A percentile compares a stretch with the other conserved stretches of the same genome.
phyloP scores from a whole-genome alignment of 495 filamentous ascomycete genomes.

The Apiosordaria backusii region DNA sequence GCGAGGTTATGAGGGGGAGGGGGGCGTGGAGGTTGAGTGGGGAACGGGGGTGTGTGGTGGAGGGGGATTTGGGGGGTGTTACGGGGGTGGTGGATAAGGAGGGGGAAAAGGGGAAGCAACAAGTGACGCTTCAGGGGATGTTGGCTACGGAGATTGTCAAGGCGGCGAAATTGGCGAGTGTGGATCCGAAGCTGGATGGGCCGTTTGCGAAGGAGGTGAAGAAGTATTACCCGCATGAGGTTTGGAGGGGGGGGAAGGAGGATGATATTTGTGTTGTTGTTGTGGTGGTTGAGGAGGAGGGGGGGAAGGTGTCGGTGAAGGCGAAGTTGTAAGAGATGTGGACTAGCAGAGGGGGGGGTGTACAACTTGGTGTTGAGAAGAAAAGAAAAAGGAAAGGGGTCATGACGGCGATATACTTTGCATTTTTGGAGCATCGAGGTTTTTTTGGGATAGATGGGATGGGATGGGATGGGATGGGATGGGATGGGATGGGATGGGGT shows the following conservation, averaged over 20 bases:
- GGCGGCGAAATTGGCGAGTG: conserved; percentile 80
- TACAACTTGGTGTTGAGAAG: not conserved
- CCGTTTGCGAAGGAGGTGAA: conserved; percentile 95
- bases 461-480: no score
- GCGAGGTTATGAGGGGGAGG: conserved; percentile 63
- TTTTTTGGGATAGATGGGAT: not conserved
- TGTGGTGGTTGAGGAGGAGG: conserved; percentile 61
- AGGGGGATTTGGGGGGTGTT: conserved; percentile 49
- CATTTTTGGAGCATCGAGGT: not conserved
- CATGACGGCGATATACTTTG: not conserved
- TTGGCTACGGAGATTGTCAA: conserved; percentile 71
- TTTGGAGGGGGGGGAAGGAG: conserved; percentile 81
- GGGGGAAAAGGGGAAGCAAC: conserved; percentile 1
- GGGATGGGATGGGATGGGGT: no score
- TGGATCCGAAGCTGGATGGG: conserved; percentile 73
- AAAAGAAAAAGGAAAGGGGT: not conserved
- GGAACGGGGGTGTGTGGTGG: conserved; percentile 57
- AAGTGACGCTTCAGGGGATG: conserved; percentile 63
- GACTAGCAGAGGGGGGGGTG: not conserved
- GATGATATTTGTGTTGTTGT: conserved; percentile 87
- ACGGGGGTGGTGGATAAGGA: conserved; percentile 42
- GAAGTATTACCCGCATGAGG: conserved; percentile 75
- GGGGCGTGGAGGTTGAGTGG: conserved; percentile 67
- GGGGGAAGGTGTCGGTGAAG: conserved; percentile 26
- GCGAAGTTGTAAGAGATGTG: conserved; percentile 34